phyloP scores from a whole-genome alignment of 2,329 filamentous ascomycete genomes.

The Fusarium beomiforme region DNA sequence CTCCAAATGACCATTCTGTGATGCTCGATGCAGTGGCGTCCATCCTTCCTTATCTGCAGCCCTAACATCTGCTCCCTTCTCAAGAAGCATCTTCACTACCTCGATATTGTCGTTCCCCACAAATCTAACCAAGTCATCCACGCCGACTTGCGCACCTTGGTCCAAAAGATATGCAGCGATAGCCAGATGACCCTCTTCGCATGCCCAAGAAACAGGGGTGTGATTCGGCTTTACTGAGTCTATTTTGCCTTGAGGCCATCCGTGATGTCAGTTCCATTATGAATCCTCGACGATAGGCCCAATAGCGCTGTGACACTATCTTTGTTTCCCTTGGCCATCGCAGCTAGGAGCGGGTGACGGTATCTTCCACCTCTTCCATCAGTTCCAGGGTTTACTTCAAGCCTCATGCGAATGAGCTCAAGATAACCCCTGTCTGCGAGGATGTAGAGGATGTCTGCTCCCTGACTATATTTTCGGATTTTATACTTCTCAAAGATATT shows the following conservation, averaged over 20 bases:
- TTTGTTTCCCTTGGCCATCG: slow-evolving; percentile 4
- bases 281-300: background rate
- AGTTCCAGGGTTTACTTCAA: background rate
- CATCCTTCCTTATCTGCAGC: too few species aligned
- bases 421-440: slow-evolving; percentile 10
- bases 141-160: background rate
- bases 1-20: too few species aligned
- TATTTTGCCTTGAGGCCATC: background rate
- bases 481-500: slow-evolving; percentile 4
- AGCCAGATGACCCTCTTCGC: background rate
- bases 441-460: slow-evolving; percentile 17
- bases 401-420: background rate
- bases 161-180: background rate
- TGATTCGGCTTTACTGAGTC: background rate
- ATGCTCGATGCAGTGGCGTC: too few species aligned
- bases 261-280: background rate
- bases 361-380: slow-evolving; percentile 11
- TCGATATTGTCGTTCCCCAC: too few species aligned
- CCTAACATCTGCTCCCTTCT: too few species aligned
- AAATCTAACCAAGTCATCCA: too few species aligned
- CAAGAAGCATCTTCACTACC: too few species aligned
- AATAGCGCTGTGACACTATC: slow-evolving; percentile 8
- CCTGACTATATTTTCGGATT: background rate
- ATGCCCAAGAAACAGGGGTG: background rate
- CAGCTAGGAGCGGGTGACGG: slow-evolving; percentile 17